phyloP scores from a whole-genome alignment of 345 rosid species.

The Jatropha curcas region DNA sequence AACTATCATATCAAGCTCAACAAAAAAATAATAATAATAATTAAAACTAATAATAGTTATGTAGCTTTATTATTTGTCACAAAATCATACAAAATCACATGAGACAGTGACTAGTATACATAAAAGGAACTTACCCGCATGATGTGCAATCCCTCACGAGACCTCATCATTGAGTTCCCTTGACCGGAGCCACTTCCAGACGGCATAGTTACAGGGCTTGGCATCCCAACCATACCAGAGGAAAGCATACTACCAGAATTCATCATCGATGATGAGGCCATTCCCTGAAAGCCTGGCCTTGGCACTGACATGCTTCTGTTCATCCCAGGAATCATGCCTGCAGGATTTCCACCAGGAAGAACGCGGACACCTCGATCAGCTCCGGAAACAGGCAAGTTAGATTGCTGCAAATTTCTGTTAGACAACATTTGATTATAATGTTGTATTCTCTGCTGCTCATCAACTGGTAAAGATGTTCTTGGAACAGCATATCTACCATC shows the following conservation, averaged over 20 bases:
- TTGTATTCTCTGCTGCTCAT: constrained; percentile 82
- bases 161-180: constrained; percentile 73
- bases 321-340: constrained; percentile 63
- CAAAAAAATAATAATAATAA: too few relatives aligned
- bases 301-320: constrained; percentile 71
- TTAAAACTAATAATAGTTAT: too few relatives aligned
- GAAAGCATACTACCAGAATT: constrained; percentile 68
- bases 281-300: constrained; percentile 80
- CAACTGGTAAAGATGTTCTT: constrained; percentile 66
- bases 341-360: constrained; percentile 68
- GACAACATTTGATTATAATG: constrained; percentile 68
- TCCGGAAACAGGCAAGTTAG: constrained; percentile 70
- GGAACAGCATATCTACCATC: constrained; percentile 73
- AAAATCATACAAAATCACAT: too few relatives aligned
- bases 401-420: constrained; percentile 66
- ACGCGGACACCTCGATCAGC: constrained; percentile 60
- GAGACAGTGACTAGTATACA: neutral
- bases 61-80: too few relatives aligned
- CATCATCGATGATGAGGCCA: constrained; percentile 65
- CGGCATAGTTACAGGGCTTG: constrained; percentile 63
- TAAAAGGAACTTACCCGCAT: constrained; percentile 60
- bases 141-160: constrained; percentile 72
- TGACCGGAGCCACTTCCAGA: constrained; percentile 65
- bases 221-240: constrained; percentile 67
- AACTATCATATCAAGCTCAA: too few relatives aligned